Evolutionary conservation across 495 filamentous ascomycete genomes (phyloP).

Genomic region (Lineolata rhizophorae): DNA sequence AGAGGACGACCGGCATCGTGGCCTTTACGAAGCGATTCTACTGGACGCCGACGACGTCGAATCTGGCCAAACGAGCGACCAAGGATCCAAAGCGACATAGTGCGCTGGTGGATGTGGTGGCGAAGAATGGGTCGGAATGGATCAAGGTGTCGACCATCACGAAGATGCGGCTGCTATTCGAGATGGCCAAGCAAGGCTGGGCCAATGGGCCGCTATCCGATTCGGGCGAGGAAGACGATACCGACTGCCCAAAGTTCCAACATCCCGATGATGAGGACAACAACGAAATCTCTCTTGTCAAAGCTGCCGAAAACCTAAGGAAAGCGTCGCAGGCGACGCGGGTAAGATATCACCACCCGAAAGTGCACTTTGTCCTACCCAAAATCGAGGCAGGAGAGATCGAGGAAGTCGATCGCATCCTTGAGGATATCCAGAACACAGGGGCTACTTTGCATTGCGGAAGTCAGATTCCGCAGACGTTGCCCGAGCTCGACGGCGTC

Average conservation of each 20-base stretch:
- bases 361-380: conserved; percentile 35
- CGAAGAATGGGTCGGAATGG: conserved; percentile 15
- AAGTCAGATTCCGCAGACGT: neutral
- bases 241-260: conserved; percentile 13
- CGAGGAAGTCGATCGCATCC: conserved; percentile 32
- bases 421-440: conserved; percentile 32
- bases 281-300: conserved; percentile 24
- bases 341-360: conserved; percentile 28
- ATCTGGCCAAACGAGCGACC: too few relatives aligned
- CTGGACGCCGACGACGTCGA: conserved; percentile 7
- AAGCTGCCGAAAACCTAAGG: conserved; percentile 29
- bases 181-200: conserved; percentile 19
- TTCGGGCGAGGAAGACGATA: conserved; percentile 18
- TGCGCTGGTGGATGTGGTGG: conserved; percentile 16
- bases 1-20: conserved; percentile 12
- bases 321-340: conserved; percentile 30
- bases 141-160: conserved; percentile 16
- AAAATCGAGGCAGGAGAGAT: conserved; percentile 27
- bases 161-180: conserved; percentile 16
- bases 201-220: conserved; percentile 12
- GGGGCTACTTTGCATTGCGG: conserved; percentile 27
- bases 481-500: conserved; percentile 4
- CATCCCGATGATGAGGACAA: conserved; percentile 10
- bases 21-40: too few relatives aligned
- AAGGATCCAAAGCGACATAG: conserved; percentile 1